A percentile compares a stretch with the other conserved stretches of the same genome.
Conservation (phyloP, 148 eudicot genomes). For the Dysphania ambrosioides region DNA sequence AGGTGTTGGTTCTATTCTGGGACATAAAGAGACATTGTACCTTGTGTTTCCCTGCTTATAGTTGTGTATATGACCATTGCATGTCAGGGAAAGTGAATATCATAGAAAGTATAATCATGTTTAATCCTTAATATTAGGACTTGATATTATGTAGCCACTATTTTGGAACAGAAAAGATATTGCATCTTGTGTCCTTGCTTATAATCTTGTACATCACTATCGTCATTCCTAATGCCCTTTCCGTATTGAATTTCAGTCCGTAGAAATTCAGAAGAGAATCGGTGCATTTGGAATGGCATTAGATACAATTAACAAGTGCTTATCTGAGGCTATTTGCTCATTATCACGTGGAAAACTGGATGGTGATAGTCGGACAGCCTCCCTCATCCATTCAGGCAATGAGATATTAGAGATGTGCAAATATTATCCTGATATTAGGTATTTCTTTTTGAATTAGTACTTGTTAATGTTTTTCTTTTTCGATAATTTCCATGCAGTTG, state of each 20-base stretch:
- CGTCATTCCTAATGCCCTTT: neutral
- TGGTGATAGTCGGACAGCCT: conserved; percentile 80
- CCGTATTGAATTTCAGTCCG: conserved; percentile 43
- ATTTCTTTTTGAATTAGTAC: neutral
- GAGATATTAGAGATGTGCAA: conserved; percentile 77
- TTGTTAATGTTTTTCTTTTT: neutral
- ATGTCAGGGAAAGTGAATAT: neutral
- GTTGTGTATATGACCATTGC: neutral
- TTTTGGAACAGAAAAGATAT: neutral
- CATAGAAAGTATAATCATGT: neutral
- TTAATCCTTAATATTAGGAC: neutral
- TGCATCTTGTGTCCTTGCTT: conserved; percentile 4
- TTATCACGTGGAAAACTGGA: conserved; percentile 85
- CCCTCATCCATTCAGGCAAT: conserved; percentile 83
- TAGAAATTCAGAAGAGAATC: conserved; percentile 87
- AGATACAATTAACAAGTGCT: conserved; percentile 81
- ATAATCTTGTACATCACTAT: neutral
- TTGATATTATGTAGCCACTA: neutral
- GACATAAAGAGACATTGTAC: neutral
- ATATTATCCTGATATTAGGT: conserved; percentile 77
- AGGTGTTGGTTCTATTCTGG: neutral
- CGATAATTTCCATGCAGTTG: neutral
- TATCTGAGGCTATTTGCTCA: conserved; percentile 89
- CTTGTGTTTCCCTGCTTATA: conserved; percentile 3
- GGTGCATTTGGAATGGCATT: conserved; percentile 92